These are phyloP conservation scores for Leccinellum luteum DNA, from an alignment of 768 basidiomycete species.

Conservation along the genomic window DNA sequence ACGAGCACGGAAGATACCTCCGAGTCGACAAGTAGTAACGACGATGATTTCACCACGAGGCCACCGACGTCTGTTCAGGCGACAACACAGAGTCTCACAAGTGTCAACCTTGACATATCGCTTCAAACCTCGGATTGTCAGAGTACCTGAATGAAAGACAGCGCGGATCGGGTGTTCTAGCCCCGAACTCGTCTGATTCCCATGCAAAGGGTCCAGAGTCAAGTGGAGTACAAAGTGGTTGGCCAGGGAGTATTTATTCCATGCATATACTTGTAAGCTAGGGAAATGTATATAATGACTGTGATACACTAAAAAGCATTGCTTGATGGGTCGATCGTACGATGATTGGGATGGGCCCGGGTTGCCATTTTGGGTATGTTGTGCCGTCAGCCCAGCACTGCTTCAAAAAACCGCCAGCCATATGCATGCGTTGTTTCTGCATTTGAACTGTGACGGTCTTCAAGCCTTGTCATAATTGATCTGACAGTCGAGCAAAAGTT, in stretches of 20 bases:
- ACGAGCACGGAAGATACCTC: background rate
- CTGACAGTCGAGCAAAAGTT: background rate
- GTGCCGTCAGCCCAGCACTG: too few species aligned
- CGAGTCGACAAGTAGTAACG: background rate
- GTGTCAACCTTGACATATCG: constrained; percentile 3
- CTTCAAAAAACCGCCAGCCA: too few species aligned
- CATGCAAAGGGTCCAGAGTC: too few species aligned
- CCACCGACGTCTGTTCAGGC: background rate
- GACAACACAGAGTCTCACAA: constrained; percentile 3
- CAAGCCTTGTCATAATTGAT: background rate
- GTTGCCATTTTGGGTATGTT: background rate
- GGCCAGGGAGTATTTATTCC: background rate
- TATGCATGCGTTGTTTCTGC: too few species aligned
- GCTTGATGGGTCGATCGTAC: too few species aligned
- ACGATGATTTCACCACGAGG: constrained; percentile 19
- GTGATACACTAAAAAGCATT: too few species aligned
- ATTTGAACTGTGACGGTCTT: background rate
- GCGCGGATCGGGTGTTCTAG: too few species aligned
- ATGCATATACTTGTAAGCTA: too few species aligned
- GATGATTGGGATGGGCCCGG: too few species aligned
- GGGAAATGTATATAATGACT: too few species aligned
- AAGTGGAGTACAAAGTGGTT: too few species aligned
- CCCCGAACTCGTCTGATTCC: background rate
- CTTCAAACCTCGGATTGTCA: background rate
- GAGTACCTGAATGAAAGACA: background rate